Percentiles rank a stretch among this genome's conserved stretches.
Conservation (phyloP, 2,329 filamentous ascomycete species). For the Venturia carpophila region DNA sequence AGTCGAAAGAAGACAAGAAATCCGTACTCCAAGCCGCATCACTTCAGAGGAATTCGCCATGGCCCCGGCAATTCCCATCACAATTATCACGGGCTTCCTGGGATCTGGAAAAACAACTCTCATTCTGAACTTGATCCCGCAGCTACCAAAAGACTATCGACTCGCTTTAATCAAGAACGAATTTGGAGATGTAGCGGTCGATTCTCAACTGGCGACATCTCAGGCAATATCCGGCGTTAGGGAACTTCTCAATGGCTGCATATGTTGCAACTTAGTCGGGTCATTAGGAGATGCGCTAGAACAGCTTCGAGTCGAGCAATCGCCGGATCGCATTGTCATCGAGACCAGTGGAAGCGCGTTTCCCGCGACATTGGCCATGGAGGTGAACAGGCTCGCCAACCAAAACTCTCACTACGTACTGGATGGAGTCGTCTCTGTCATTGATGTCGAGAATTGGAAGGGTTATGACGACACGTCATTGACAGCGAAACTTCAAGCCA, state of each 20-base stretch:
- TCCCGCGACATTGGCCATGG: constrained; percentile 82
- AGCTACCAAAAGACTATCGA: constrained; percentile 79
- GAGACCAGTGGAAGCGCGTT: constrained; percentile 81
- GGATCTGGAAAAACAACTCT: constrained; percentile 83
- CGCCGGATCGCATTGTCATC: constrained; percentile 80
- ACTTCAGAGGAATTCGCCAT: neutral
- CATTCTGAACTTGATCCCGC: constrained; percentile 86
- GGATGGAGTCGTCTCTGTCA: constrained; percentile 81
- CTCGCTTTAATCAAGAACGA: constrained; percentile 97
- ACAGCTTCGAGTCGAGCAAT: constrained; percentile 53
- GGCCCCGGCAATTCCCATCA: constrained; percentile 55
- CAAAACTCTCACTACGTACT: constrained; percentile 64
- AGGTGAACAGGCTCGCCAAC: constrained; percentile 71
- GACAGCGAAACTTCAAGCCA: constrained; percentile 79
- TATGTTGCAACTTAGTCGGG: constrained; percentile 97
- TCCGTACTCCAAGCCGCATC: too few species aligned
- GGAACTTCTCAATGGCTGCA: constrained; percentile 92
- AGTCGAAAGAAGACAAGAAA: too few species aligned
- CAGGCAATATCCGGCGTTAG: constrained; percentile 80
- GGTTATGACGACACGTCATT: constrained; percentile 88
- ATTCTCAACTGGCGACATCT: constrained; percentile 80
- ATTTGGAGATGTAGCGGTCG: constrained; percentile 89
- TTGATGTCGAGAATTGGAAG: constrained; percentile 92
- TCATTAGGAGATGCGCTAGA: constrained; percentile 74
- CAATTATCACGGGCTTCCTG: constrained; percentile 91